Evolutionary conservation across 768 basidiomycete species (phyloP).

Genomic region (Boletus rex-veris): DNA sequence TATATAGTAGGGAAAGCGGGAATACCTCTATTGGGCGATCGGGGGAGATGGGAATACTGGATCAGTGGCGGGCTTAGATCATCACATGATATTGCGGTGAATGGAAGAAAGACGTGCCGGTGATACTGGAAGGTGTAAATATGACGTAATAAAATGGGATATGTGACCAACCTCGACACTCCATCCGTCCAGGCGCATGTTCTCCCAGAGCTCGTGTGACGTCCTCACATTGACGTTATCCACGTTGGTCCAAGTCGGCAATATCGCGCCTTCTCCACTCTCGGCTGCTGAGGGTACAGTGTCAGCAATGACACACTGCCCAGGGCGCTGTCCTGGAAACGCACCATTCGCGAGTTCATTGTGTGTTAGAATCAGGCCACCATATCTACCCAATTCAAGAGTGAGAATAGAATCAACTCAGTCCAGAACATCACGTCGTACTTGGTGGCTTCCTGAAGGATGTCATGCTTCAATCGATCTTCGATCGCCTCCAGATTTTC

Average conservation of each 20-base stretch:
- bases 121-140: slow-evolving; percentile 54
- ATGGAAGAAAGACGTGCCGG: slow-evolving; percentile 44
- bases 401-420: slow-evolving; percentile 4
- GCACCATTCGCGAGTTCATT: slow-evolving; percentile 61
- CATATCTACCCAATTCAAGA: slow-evolving; percentile 52
- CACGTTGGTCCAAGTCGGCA: slow-evolving; percentile 93
- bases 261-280: slow-evolving; percentile 72
- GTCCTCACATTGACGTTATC: slow-evolving; percentile 83
- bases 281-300: slow-evolving; percentile 39
- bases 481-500: slow-evolving; percentile 95
- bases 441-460: slow-evolving; percentile 79
- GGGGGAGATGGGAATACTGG: slow-evolving; percentile 90
- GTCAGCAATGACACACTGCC: slow-evolving; percentile 39
- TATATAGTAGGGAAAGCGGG: background rate
- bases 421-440: slow-evolving; percentile 22
- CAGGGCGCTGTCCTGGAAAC: no score
- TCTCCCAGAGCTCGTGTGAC: slow-evolving; percentile 79
- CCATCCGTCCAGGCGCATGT: slow-evolving; percentile 81
- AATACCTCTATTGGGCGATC: slow-evolving; percentile 85
- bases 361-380: slow-evolving; percentile 88
- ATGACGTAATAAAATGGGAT: background rate
- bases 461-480: slow-evolving; percentile 82
- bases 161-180: slow-evolving; percentile 65
- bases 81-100: background rate
- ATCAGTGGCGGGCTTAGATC: slow-evolving; percentile 12